A percentile compares a stretch with the other conserved stretches of the same genome.
phyloP scores from a whole-genome alignment of 2,329 filamentous ascomycete species.

The Aspergillus fumigatiaffinis region DNA sequence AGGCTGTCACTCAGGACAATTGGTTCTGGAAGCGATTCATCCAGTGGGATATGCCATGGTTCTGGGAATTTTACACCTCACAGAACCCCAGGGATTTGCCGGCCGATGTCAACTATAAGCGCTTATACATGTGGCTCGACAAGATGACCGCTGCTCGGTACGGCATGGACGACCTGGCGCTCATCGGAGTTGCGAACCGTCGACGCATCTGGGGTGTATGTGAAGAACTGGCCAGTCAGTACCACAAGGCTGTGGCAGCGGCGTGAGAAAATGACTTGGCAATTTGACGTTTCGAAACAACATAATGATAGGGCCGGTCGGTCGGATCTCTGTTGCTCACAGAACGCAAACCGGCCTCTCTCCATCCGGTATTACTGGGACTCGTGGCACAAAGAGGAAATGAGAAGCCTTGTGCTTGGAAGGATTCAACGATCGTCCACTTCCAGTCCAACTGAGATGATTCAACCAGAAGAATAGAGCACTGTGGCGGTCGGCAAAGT shows the following conservation, averaged over 20 bases:
- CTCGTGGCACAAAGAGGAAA: no score
- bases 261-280: background rate
- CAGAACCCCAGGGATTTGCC: conserved; percentile 1
- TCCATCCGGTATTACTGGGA: no score
- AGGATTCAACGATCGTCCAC: no score
- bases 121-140: conserved; percentile 15
- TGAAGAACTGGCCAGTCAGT: conserved; percentile 15
- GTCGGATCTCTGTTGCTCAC: no score
- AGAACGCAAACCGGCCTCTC: background rate
- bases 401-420: no score
- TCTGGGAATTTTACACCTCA: conserved; percentile 12
- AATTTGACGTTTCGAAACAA: background rate
- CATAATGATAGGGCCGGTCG: background rate
- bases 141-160: conserved; percentile 12
- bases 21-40: conserved; percentile 18
- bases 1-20: conserved; percentile 15
- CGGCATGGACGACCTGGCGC: conserved; percentile 13
- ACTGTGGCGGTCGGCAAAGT: background rate
- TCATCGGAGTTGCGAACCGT: conserved; percentile 17
- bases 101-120: conserved; percentile 12
- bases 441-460: background rate
- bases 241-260: background rate
- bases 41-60: conserved; percentile 18
- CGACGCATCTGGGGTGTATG: conserved; percentile 17
- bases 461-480: background rate